These are phyloP conservation scores for Lichtheimia ornata DNA, from an alignment of 371 early-diverging fungal species.

Conservation along the genomic window DNA sequence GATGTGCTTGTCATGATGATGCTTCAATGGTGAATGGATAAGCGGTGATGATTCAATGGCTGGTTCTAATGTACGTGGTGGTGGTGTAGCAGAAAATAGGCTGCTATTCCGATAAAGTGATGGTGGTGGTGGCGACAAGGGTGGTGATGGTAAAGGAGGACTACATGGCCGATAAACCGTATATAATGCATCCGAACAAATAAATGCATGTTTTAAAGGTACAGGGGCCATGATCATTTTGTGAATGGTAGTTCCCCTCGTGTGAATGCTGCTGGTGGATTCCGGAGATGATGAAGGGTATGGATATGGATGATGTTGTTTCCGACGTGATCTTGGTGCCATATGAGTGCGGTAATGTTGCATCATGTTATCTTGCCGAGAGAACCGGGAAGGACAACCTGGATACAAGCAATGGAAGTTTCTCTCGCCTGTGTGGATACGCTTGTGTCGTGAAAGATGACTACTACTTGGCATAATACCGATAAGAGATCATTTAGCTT, in stretches of 20 bases:
- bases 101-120: constrained; percentile 2
- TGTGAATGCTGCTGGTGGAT: constrained; percentile 13
- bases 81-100: too few relatives aligned
- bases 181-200: constrained; percentile 15
- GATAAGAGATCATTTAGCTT: too few relatives aligned
- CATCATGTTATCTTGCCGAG: constrained; percentile 89
- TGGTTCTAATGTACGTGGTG: not conserved
- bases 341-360: constrained; percentile 84
- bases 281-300: not conserved
- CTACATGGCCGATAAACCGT: constrained; percentile 8
- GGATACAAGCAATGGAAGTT: constrained; percentile 81
- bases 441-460: constrained; percentile 85
- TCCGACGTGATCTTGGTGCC: constrained; percentile 60
- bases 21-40: too few relatives aligned
- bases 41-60: not conserved
- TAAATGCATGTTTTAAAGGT: constrained; percentile 15
- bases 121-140: constrained; percentile 1
- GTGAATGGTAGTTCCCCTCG: not conserved
- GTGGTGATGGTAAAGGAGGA: constrained; percentile 9
- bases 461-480: constrained; percentile 47
- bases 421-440: constrained; percentile 91
- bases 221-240: constrained; percentile 2
- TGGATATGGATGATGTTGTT: constrained; percentile 15
- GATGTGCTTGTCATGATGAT: too few relatives aligned
- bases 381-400: constrained; percentile 81